These are phyloP conservation scores for Herpetomonas samuelpessoai DNA, from an alignment of 208 protist species.

Conservation along the genomic window DNA sequence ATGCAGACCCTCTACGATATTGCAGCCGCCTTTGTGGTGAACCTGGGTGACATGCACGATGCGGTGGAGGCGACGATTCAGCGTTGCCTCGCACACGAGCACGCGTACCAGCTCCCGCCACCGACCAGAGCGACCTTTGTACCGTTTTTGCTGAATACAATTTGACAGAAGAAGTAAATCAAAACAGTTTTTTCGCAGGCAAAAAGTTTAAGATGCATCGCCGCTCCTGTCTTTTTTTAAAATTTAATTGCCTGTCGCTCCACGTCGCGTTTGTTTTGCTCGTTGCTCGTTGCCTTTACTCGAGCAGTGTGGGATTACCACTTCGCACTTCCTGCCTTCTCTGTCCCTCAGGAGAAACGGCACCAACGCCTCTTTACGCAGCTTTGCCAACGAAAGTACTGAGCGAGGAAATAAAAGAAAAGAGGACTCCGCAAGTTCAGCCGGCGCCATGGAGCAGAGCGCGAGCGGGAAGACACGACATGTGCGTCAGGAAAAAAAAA, in stretches of 20 bases:
- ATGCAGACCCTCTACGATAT: conserved; percentile 64
- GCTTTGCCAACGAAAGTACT: no score
- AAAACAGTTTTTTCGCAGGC: background rate
- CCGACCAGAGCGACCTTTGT: conserved; percentile 53
- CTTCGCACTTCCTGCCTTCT: background rate
- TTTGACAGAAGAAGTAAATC: conserved; percentile 25
- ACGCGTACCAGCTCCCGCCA: conserved; percentile 38
- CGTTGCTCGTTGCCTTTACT: background rate
- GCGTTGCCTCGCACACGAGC: conserved; percentile 36
- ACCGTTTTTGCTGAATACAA: conserved; percentile 53
- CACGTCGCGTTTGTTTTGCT: conserved; percentile 12
- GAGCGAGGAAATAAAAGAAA: no score
- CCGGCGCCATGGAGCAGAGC: no score
- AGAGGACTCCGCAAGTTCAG: no score
- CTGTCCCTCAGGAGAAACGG: background rate
- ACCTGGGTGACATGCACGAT: conserved; percentile 49
- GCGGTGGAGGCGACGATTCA: conserved; percentile 52
- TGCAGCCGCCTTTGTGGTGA: conserved; percentile 68
- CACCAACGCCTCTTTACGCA: no score
- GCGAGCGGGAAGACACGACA: no score
- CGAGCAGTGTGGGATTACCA: background rate
- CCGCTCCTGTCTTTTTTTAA: conserved; percentile 12
- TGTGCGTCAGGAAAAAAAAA: no score
- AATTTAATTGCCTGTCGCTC: background rate
- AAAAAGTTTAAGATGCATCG: background rate